These are phyloP conservation scores for Debaryomyces coudertii DNA, from an alignment of 1,139 yeast species.

Conservation along the genomic window DNA sequence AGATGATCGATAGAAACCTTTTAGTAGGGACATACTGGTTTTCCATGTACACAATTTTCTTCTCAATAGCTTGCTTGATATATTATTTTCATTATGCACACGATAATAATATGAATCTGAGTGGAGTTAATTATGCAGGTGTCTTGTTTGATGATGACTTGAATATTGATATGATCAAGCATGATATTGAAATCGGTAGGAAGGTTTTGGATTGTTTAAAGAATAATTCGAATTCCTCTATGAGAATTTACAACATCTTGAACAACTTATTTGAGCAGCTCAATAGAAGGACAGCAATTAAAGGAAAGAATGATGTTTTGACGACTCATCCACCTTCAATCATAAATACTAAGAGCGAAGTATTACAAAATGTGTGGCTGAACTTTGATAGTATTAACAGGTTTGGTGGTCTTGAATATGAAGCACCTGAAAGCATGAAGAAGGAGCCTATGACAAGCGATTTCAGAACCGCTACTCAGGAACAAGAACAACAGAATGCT, in stretches of 20 bases:
- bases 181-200: constrained; percentile 83
- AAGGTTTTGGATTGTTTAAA: constrained; percentile 71
- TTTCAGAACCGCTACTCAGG: constrained; percentile 4
- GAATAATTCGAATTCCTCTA: constrained; percentile 76
- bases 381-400: constrained; percentile 42
- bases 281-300: constrained; percentile 62
- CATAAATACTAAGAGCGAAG: constrained; percentile 15
- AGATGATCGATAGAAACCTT: constrained; percentile 73
- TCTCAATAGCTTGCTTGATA: constrained; percentile 84
- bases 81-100: constrained; percentile 79
- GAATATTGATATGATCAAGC: constrained; percentile 66
- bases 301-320: constrained; percentile 6
- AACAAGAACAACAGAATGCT: constrained; percentile 1
- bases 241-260: constrained; percentile 76
- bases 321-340: not conserved
- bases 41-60: constrained; percentile 88
- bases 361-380: constrained; percentile 33
- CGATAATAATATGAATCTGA: constrained; percentile 27
- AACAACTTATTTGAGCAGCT: constrained; percentile 82
- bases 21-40: constrained; percentile 93
- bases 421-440: not conserved
- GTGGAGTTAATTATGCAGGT: constrained; percentile 49
- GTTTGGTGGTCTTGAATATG: constrained; percentile 17
- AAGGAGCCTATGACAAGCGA: not conserved
- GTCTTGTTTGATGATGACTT: constrained; percentile 60